Base-by-base conservation (phyloP, 371 early-diverging fungal species). In the Chytridium lagenaria region DNA sequence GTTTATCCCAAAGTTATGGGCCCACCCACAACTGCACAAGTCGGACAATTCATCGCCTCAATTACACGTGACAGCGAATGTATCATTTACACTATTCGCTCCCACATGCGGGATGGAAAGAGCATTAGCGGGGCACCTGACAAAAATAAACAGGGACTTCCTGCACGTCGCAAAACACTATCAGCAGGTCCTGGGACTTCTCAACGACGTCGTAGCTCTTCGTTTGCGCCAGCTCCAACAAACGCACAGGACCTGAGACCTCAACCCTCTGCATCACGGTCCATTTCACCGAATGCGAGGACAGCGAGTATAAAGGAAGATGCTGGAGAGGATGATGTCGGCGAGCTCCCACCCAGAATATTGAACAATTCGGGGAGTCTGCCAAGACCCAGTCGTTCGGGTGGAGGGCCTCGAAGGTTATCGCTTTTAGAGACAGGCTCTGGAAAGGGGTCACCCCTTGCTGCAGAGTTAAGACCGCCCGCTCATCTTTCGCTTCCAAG, bases 81-180 rank as follows among this genome's bases (percentile, higher is more conserved):
- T 57, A 78, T 81, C 0, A 74, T 76, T n/a, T 87, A 83, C 71
- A 81, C 82, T 16, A 83, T 84, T 67, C 77, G 83, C 1, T 61
- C 59, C 22, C 86, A 85, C 68, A 67, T 70, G 36, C 59, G 77
- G 1, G 77, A 77, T 55, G 79, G 78, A 1, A 51, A 50, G 19
- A 79, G 73, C 63, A 70, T 76, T 16, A 66, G 57, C 63, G 78
- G 77, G 0, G 69, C 76, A 2, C 63, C 63, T 12, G 38, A 38
- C 63, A 38, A 66, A 44, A 44, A 63, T 36, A 33, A 37, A 36
- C 19, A 66, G 66, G 22, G 3, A 22, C 39, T 28, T 5, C n/a
- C n/a, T n/a, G 5, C 16, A 16, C 36, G 63, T 38, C 63, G 63
- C 36, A 7, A 37, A 22, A 22, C 66, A 2, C 40, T 44, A 10